phyloP scores from a whole-genome alignment of 306 rosid genomes.

The Ochetophila trinervis region DNA sequence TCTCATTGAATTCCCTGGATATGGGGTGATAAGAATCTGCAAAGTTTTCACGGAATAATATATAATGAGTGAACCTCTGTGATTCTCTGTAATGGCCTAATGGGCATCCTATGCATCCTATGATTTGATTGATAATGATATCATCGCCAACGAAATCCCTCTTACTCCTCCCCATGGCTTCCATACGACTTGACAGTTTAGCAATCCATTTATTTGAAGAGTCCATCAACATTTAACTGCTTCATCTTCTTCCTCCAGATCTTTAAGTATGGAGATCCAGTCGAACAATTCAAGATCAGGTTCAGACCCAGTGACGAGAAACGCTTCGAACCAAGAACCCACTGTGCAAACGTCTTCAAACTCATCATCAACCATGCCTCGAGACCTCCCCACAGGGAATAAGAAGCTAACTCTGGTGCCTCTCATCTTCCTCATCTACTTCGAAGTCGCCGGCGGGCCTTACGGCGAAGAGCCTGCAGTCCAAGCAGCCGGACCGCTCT shows the following conservation, averaged over 20 bases:
- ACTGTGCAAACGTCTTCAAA: slow-evolving; percentile 7
- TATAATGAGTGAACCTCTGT: no score
- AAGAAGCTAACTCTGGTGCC: slow-evolving; percentile 34
- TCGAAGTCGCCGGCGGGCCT: slow-evolving; percentile 43
- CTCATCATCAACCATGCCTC: neutral
- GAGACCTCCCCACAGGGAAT: slow-evolving; percentile 7
- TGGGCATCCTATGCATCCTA: no score
- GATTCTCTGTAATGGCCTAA: no score
- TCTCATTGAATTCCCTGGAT: no score
- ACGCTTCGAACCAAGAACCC: neutral
- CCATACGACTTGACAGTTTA: slow-evolving; percentile 5
- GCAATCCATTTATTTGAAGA: no score
- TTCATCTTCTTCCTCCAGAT: neutral
- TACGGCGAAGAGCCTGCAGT: slow-evolving; percentile 38
- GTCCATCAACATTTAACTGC: no score
- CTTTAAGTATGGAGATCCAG: neutral
- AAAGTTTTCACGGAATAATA: no score
- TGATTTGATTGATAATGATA: no score
- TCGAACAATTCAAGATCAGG: neutral
- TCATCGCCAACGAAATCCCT: slow-evolving; percentile 3
- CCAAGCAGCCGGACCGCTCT: slow-evolving; percentile 38
- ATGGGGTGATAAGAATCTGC: no score
- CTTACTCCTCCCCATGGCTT: slow-evolving; percentile 13
- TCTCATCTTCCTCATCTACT: slow-evolving; percentile 42
- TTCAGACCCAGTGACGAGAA: neutral